Conservation (phyloP, 176 grass and related monocot genomes). For the bread wheat (Triticum aestivum) region IWGSC_CS_RefSeq_v2.1 NC_057802.1:528274406-528274905, state of each 20-base stretch:
- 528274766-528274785: not conserved
- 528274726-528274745: slow-evolving; percentile 20
- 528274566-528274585: slow-evolving; percentile 12
- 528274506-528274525: slow-evolving; percentile 87
- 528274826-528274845: not conserved
- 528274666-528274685: not conserved
- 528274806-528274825: not conserved
- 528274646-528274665: not conserved
- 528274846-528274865: not conserved
- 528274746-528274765: not conserved
- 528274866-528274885: not conserved
- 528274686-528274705: not conserved
- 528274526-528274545: slow-evolving; percentile 97
- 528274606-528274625: not conserved
- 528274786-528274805: not conserved
- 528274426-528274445: slow-evolving; percentile 77
- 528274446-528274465: slow-evolving; percentile 73
- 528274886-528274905: not conserved
- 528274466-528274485: slow-evolving; percentile 91
- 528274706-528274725: slow-evolving; percentile 11
- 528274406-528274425: slow-evolving; percentile 87
- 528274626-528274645: not conserved
- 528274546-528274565: slow-evolving; percentile 95
- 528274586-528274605: not conserved
- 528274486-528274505: slow-evolving; percentile 90